A percentile compares a stretch with the other conserved stretches of the same genome.
Conservation (phyloP, 257 asterid genomes). For the Nicotiana knightiana region DNA sequence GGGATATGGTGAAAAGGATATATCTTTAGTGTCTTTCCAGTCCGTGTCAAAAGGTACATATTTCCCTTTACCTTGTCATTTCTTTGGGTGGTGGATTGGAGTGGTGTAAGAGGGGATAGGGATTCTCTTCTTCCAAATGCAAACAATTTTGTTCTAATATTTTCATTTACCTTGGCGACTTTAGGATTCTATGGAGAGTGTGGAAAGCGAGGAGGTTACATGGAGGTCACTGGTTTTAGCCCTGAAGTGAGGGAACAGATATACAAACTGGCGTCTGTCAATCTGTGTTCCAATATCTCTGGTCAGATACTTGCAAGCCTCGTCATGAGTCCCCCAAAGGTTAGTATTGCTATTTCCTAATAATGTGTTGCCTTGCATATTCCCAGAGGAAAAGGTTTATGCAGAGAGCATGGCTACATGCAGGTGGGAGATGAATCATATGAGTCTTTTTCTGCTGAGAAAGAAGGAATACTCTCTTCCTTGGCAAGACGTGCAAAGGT, state of each 20-base stretch:
- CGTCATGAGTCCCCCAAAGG: constrained; percentile 95
- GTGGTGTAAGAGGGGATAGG: neutral
- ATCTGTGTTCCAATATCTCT: constrained; percentile 89
- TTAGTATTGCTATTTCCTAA: neutral
- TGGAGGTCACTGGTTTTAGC: constrained; percentile 92
- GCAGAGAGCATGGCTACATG: constrained; percentile 1
- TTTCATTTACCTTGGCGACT: neutral
- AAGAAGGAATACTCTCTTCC: constrained; percentile 77
- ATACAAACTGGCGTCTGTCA: constrained; percentile 89
- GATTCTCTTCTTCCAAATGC: neutral
- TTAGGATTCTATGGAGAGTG: constrained; percentile 94
- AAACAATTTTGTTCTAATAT: neutral
- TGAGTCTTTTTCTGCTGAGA: constrained; percentile 72
- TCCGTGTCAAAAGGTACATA: constrained; percentile 85
- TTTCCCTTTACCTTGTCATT: neutral
- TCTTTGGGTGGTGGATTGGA: neutral
- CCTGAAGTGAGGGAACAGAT: constrained; percentile 85
- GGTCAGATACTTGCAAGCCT: constrained; percentile 98
- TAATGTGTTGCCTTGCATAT: neutral
- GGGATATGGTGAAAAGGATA: constrained; percentile 83
- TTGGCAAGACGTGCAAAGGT: constrained; percentile 92
- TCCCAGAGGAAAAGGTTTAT: neutral
- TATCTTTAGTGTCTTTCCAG: constrained; percentile 80
- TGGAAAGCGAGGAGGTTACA: constrained; percentile 96
- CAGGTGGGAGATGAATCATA: constrained; percentile 96